These are phyloP conservation scores for Penicillium sp. DNA, from an alignment of 2,329 filamentous ascomycete species.

Conservation along the genomic window DNA sequence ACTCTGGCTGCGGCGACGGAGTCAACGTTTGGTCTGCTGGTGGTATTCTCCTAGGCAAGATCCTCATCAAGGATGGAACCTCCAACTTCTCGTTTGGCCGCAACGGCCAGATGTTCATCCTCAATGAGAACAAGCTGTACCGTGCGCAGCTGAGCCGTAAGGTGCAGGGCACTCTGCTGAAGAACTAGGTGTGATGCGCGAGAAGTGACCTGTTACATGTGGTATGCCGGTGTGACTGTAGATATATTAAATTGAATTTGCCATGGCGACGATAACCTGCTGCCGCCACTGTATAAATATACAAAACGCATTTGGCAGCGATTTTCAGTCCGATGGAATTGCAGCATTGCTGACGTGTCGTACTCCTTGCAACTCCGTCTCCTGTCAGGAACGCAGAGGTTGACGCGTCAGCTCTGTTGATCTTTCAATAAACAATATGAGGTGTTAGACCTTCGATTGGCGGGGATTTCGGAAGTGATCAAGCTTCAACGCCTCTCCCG, in stretches of 20 bases:
- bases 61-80: constrained; percentile 54
- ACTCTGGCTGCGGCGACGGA: constrained; percentile 59
- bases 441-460: constrained; percentile 2
- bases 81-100: constrained; percentile 58
- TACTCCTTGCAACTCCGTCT: background rate
- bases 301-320: background rate
- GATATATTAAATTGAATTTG: no score
- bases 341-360: background rate
- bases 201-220: background rate
- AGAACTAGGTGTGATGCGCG: background rate
- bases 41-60: constrained; percentile 60
- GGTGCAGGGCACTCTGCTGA: constrained; percentile 22
- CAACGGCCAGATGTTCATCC: constrained; percentile 43
- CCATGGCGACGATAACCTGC: no score
- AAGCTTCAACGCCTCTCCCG: constrained; percentile 6
- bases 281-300: no score
- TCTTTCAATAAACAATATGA: background rate
- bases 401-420: constrained; percentile 4
- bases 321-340: background rate
- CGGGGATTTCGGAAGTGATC: background rate
- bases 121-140: constrained; percentile 55
- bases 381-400: background rate
- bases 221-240: no score
- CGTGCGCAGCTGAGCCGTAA: constrained; percentile 40
- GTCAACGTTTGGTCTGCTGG: constrained; percentile 58